Base-by-base conservation (phyloP, 192 early-diverging fungal species). In the Coemansia biformis region DNA sequence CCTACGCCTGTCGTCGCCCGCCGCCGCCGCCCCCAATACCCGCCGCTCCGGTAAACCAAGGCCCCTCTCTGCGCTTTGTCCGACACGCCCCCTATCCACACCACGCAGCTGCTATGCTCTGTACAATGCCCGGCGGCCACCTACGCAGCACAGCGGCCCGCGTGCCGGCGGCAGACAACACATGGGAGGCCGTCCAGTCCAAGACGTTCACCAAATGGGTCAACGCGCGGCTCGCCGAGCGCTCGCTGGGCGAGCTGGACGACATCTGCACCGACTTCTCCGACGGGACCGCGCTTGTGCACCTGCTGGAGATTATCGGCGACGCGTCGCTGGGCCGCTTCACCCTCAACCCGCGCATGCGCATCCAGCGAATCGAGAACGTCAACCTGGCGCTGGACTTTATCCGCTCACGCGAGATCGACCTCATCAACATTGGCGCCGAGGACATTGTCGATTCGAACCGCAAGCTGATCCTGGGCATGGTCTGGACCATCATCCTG, bases 401-500 rank as follows among this genome's bases (percentile, higher is more conserved):
- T 64, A 92, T 98, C 57, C 84, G 85, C 29, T 78, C 78, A 17
- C 81, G 92, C 43, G 87, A 85, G 36, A 87, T 98, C 36, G 67
- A 78, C 21, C 72, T 98, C 28, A 96, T 91, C 43, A 98, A 98
- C 69, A 96, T 96, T 79, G 95, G 95, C 24, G 87, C 91, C 44
- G 94, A 97, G 63, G 95, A 98, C 79, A 96, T 98, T 62, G 92
- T 94, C 16, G 91, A 96, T 63, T 68, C 78, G 7, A 96, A 95
- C 74, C 50, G 66, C 28, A 98, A 96, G 77, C 81, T 98, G 54
- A 86, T 92, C 47, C 75, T 98, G 12, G 95, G 95, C 13, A 82
- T 98, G 81, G 88, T 98, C 49, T 98, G 95, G 95, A 91, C 85
- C 7, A 87, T 98, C 54, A 98, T 98, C 76, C 78, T 98, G 53